These are phyloP conservation scores for Xylaria intraflava DNA, from an alignment of 495 filamentous ascomycete species.

Conservation along the genomic window DNA sequence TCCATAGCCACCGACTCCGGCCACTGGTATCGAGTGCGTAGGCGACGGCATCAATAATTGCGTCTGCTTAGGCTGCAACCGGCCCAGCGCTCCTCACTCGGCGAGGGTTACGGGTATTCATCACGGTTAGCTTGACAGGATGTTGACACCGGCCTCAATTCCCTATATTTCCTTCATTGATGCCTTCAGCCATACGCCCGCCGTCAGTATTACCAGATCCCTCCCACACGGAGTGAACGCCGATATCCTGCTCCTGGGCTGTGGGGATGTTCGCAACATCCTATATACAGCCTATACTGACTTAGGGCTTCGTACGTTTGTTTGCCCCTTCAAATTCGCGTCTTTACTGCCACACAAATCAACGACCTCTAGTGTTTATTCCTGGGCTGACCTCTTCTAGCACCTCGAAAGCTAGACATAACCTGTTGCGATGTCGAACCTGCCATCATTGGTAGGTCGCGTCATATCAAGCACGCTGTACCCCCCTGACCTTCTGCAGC, in stretches of 20 bases:
- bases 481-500: conserved; percentile 10
- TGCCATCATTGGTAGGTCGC: conserved; percentile 19
- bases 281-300: conserved; percentile 24
- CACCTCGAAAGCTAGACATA: conserved; percentile 21
- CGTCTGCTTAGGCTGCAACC: too few relatives aligned
- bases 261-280: conserved; percentile 27
- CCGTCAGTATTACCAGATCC: too few relatives aligned
- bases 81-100: too few relatives aligned
- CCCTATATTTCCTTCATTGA: too few relatives aligned
- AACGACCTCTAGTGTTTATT: not conserved
- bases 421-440: conserved; percentile 24
- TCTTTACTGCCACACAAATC: not conserved
- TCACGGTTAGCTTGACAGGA: too few relatives aligned
- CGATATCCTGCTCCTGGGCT: conserved; percentile 26
- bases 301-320: conserved; percentile 5
- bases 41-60: too few relatives aligned
- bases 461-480: not conserved
- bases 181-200: too few relatives aligned
- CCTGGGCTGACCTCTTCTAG: not conserved
- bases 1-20: too few relatives aligned
- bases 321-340: not conserved
- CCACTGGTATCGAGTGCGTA: too few relatives aligned
- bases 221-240: conserved; percentile 20
- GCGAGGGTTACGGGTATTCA: too few relatives aligned
- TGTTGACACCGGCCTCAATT: too few relatives aligned